Percentiles rank a stretch among this genome's conserved stretches.
These are phyloP conservation scores for Coniochaeta sp. DNA, from an alignment of 2,329 filamentous ascomycete species.

Conservation along the genomic window DNA sequence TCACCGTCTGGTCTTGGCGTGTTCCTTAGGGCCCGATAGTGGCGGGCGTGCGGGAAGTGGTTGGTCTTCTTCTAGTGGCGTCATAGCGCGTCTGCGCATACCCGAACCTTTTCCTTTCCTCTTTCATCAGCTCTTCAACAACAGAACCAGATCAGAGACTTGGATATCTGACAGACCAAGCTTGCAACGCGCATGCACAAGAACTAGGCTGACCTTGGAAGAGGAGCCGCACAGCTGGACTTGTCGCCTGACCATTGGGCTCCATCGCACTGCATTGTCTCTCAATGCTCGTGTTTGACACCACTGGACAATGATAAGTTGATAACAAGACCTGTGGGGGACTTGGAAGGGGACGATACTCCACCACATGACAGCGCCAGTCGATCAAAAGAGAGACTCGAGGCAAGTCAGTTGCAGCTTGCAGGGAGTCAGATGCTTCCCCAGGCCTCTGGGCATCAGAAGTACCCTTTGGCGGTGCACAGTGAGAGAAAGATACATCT, in stretches of 20 bases:
- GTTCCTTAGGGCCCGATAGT: background rate
- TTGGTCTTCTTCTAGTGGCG: background rate
- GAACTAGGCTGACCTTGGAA: no score
- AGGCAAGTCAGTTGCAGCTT: background rate
- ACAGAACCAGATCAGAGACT: background rate
- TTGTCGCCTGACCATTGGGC: background rate
- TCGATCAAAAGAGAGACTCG: background rate
- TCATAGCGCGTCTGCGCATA: background rate
- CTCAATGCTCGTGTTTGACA: background rate
- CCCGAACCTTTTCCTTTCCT: no score
- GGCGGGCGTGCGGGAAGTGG: background rate
- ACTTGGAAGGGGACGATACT: no score
- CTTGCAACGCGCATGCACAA: background rate
- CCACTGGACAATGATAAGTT: background rate
- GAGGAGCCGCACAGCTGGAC: no score
- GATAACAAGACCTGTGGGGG: background rate
- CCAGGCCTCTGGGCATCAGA: background rate
- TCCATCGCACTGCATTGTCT: background rate
- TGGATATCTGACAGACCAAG: background rate
- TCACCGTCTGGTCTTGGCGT: background rate
- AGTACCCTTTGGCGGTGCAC: background rate
- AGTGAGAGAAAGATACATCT: background rate
- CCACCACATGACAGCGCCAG: background rate
- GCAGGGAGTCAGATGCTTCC: background rate
- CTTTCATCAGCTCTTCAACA: background rate